Percentiles rank a stretch among this genome's conserved stretches.
These are phyloP conservation scores for Calonectria pseudoreteaudii DNA, from an alignment of 2,329 filamentous ascomycete species.

Conservation along the genomic window DNA sequence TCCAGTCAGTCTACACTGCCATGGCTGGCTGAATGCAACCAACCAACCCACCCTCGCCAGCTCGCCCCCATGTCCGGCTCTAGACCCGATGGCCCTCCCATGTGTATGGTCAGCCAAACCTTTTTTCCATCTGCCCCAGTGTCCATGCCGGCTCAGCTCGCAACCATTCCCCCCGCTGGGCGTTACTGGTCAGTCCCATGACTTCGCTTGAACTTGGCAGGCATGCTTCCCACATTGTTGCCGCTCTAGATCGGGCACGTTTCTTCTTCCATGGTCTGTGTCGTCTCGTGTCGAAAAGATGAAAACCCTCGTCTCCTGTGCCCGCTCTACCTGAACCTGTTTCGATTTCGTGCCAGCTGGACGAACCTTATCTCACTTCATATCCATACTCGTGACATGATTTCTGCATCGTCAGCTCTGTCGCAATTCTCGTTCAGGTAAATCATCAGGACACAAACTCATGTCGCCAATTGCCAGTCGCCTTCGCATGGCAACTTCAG, in stretches of 20 bases:
- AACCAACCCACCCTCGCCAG: not conserved
- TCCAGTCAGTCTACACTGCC: conserved; percentile 5
- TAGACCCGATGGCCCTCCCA: conserved; percentile 2
- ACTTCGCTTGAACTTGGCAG: conserved; percentile 29
- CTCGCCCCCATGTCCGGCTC: not conserved
- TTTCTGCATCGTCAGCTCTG: not conserved
- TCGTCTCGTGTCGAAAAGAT: not conserved
- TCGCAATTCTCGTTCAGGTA: not conserved
- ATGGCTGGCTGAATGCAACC: not conserved
- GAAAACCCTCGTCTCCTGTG: not conserved
- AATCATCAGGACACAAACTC: not conserved
- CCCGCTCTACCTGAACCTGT: not conserved
- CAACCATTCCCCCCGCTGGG: conserved; percentile 35
- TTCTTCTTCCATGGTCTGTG: not conserved
- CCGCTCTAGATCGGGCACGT: not conserved
- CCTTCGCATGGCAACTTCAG: not conserved
- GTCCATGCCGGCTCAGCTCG: conserved; percentile 11
- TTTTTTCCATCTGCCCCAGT: conserved; percentile 7
- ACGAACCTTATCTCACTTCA: not conserved
- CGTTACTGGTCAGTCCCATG: conserved; percentile 16
- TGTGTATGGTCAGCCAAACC: conserved; percentile 24
- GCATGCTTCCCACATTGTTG: conserved; percentile 8
- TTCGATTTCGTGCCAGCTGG: not conserved
- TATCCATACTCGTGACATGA: not conserved
- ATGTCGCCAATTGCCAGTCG: not conserved